These are phyloP conservation scores for Cladosporium sp. DNA, from an alignment of 2,329 filamentous ascomycete species.

Conservation along the genomic window DNA sequence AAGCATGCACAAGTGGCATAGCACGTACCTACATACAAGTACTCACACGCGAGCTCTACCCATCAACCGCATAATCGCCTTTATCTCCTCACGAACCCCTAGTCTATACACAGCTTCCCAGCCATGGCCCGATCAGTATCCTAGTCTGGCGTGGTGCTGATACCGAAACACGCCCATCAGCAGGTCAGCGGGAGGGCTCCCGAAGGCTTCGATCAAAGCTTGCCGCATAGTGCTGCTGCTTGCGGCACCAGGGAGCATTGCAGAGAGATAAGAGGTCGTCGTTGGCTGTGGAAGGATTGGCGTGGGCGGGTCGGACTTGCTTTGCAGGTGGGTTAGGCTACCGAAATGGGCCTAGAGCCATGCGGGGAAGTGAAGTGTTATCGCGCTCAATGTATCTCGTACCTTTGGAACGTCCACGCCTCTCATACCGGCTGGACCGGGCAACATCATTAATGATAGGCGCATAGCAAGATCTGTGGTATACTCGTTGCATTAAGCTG, in stretches of 20 bases:
- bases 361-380: conserved; percentile 2
- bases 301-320: no score
- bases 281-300: neutral
- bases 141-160: neutral
- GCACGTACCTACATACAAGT: neutral
- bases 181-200: neutral
- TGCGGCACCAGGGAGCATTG: neutral
- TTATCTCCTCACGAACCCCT: neutral
- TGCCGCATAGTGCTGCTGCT: conserved; percentile 4
- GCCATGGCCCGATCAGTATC: neutral
- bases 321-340: no score
- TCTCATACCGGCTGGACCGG: neutral
- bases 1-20: neutral
- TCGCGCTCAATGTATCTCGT: neutral
- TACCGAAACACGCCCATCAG: conserved; percentile 2
- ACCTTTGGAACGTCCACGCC: no score
- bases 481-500: no score
- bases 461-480: no score
- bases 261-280: conserved; percentile 1
- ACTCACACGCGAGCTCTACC: neutral
- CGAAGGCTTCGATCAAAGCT: neutral
- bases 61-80: neutral
- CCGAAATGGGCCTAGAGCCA: neutral
- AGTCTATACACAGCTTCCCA: neutral
- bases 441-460: neutral